phyloP scores from a whole-genome alignment of 2,329 filamentous ascomycete genomes.

The Alternaria consortialis region DNA sequence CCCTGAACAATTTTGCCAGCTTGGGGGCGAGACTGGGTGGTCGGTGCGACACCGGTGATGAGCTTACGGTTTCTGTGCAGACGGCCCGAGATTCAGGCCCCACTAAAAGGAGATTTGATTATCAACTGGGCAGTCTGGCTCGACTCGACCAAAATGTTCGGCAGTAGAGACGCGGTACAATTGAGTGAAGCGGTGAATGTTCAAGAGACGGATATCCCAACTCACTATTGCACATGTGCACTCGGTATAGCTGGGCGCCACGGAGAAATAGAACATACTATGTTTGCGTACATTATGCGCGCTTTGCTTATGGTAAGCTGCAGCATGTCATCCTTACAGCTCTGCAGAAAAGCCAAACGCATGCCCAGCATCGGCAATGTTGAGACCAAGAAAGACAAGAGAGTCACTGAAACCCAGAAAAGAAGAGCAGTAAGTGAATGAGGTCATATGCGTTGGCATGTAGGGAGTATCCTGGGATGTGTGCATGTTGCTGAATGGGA shows the following conservation, averaged over 20 bases:
- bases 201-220: neutral
- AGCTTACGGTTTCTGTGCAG: constrained; percentile 12
- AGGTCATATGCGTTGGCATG: neutral
- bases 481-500: neutral
- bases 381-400: neutral
- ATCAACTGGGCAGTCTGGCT: neutral
- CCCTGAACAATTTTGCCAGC: neutral
- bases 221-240: neutral
- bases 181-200: neutral
- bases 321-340: neutral
- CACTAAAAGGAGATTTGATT: constrained; percentile 15
- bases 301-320: neutral
- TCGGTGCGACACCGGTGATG: constrained; percentile 28
- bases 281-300: neutral
- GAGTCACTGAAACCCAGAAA: neutral
- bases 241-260: neutral
- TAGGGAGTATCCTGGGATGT: neutral
- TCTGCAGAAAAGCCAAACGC: neutral
- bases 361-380: neutral
- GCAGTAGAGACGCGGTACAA: neutral
- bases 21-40: constrained; percentile 18
- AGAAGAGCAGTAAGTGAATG: neutral
- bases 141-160: neutral
- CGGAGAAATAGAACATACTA: neutral
- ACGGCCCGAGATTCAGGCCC: constrained; percentile 18